These are phyloP conservation scores for Phialophora expanda DNA, from an alignment of 2,329 filamentous ascomycete species.

Conservation along the genomic window DNA sequence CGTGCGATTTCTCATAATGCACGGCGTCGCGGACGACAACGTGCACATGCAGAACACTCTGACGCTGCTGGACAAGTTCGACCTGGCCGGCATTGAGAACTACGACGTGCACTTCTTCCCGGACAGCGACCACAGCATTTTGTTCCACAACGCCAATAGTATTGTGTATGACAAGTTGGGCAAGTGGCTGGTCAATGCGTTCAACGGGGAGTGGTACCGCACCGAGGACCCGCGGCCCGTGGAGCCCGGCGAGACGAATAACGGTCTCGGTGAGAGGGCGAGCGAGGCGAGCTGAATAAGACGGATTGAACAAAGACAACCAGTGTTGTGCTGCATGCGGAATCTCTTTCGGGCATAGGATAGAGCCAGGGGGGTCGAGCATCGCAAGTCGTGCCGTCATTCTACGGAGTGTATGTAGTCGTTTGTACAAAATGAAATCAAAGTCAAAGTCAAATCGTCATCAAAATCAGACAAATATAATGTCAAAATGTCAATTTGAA, in stretches of 20 bases:
- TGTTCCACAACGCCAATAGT: slow-evolving; percentile 87
- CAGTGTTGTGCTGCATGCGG: not conserved
- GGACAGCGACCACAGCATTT: slow-evolving; percentile 93
- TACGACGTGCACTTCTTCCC: slow-evolving; percentile 98
- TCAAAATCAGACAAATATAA: too few relatives aligned
- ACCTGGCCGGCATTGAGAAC: slow-evolving; percentile 81
- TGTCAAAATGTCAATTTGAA: too few relatives aligned
- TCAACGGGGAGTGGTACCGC: slow-evolving; percentile 90
- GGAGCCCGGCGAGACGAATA: slow-evolving; percentile 2
- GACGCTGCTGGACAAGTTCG: slow-evolving; percentile 81
- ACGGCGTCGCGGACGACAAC: slow-evolving; percentile 95
- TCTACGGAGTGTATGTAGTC: too few relatives aligned
- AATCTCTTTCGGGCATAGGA: not conserved
- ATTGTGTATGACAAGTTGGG: slow-evolving; percentile 90
- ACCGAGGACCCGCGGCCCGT: slow-evolving; percentile 41
- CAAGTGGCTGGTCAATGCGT: slow-evolving; percentile 95
- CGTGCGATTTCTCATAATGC: slow-evolving; percentile 92
- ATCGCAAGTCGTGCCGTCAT: too few relatives aligned
- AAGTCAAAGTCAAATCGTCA: too few relatives aligned
- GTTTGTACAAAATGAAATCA: too few relatives aligned
- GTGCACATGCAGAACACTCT: slow-evolving; percentile 96
- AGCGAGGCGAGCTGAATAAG: not conserved
- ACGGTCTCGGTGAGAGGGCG: not conserved
- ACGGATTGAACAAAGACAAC: not conserved
- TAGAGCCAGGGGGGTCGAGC: not conserved